A percentile compares a stretch with the other conserved stretches of the same genome.
These are phyloP conservation scores for Diaporthe amygdali DNA, from an alignment of 2,329 filamentous ascomycete species.

Conservation along the genomic window DNA sequence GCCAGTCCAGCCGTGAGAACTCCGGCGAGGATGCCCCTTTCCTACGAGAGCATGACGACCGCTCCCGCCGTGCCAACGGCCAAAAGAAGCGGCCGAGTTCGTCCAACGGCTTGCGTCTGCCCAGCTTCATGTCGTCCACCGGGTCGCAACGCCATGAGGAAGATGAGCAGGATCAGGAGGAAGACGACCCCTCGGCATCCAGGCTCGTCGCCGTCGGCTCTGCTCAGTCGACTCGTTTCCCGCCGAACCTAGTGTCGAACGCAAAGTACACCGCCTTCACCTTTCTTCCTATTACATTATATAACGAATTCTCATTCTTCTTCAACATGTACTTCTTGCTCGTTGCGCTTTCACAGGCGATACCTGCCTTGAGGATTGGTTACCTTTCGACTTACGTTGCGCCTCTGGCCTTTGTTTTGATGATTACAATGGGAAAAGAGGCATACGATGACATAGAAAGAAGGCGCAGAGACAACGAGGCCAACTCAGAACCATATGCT, in stretches of 20 bases:
- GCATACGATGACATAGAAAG: conserved; percentile 91
- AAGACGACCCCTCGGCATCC: conserved; percentile 71
- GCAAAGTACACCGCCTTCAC: conserved; percentile 97
- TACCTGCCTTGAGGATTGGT: conserved; percentile 87
- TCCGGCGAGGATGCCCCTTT: conserved; percentile 79
- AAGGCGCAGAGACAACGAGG: conserved; percentile 86
- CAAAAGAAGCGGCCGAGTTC: conserved; percentile 49
- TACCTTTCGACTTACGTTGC: conserved; percentile 95
- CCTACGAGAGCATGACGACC: conserved; percentile 52
- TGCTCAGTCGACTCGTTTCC: conserved; percentile 75
- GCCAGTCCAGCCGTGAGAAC: conserved; percentile 43
- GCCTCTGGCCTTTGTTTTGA: conserved; percentile 87
- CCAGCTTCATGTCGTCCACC: conserved; percentile 65
- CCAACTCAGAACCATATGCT: conserved; percentile 88
- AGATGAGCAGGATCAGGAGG: conserved; percentile 53
- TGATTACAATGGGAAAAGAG: conserved; percentile 94
- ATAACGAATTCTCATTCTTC: conserved; percentile 99
- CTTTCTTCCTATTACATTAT: conserved; percentile 91
- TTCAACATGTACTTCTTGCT: conserved; percentile 99
- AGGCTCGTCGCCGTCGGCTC: conserved; percentile 79
- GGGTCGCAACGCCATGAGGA: conserved; percentile 45
- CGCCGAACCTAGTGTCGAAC: conserved; percentile 91
- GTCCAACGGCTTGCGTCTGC: conserved; percentile 62
- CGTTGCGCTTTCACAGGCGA: conserved; percentile 91
- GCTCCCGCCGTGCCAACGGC: conserved; percentile 41